phyloP scores from a whole-genome alignment of 169 alveolate genomes.

The Plasmodium yoelii region DNA sequence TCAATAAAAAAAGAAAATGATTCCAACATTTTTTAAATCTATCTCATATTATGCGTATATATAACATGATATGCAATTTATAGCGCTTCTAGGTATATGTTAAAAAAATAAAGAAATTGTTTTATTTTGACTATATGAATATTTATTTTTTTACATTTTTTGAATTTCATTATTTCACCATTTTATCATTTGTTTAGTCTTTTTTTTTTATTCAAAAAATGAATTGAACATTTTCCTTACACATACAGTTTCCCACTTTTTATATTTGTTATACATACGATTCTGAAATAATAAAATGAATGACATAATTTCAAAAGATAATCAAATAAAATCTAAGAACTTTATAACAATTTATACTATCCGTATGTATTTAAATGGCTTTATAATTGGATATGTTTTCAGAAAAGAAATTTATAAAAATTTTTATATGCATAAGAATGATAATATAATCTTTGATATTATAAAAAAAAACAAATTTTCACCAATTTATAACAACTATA shows the following conservation, averaged over 20 bases:
- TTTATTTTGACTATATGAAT: too few species aligned
- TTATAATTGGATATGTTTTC: conserved; percentile 69
- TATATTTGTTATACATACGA: neutral
- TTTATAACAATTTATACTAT: conserved; percentile 60
- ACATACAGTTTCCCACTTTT: neutral
- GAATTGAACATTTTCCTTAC: too few species aligned
- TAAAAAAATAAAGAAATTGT: too few species aligned
- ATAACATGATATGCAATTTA: too few species aligned
- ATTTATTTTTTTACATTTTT: too few species aligned
- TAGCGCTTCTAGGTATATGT: too few species aligned
- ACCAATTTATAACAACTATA: neutral
- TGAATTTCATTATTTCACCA: too few species aligned
- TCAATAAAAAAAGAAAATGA: too few species aligned
- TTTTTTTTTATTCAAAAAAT: too few species aligned
- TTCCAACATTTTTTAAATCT: too few species aligned
- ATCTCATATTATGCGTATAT: too few species aligned
- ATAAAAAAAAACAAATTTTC: conserved; percentile 17
- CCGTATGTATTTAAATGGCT: conserved; percentile 72
- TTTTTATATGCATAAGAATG: conserved; percentile 44
- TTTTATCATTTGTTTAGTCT: too few species aligned
- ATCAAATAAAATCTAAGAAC: conserved; percentile 43
- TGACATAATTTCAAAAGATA: conserved; percentile 44
- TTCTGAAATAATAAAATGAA: conserved; percentile 21
- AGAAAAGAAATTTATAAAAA: conserved; percentile 50
- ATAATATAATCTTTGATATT: conserved; percentile 36